phyloP scores from a whole-genome alignment of 805 yeast species.

The Candida michaelii region DNA sequence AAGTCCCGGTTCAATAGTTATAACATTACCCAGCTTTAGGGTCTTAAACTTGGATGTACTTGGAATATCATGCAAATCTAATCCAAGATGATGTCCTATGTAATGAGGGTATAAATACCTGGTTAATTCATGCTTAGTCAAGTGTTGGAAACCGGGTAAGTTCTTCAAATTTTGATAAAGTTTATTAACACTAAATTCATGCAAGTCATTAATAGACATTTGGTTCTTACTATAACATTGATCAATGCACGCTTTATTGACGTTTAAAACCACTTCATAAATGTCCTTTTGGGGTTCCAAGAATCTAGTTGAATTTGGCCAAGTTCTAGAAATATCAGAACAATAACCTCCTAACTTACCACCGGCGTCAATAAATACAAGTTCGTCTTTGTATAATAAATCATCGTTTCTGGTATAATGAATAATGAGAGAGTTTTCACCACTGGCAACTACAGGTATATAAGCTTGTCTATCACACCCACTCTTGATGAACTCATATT shows the following conservation, averaged over 20 bases:
- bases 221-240: constrained; percentile 56
- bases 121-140: constrained; percentile 53
- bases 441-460: constrained; percentile 95
- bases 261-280: constrained; percentile 84
- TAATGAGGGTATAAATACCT: constrained; percentile 80
- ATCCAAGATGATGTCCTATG: constrained; percentile 92
- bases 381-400: constrained; percentile 67
- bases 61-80: constrained; percentile 87
- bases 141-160: constrained; percentile 59
- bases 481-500: constrained; percentile 76
- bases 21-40: constrained; percentile 70
- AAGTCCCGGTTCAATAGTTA: constrained; percentile 95
- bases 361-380: constrained; percentile 93
- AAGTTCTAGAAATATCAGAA: constrained; percentile 92
- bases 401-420: constrained; percentile 95
- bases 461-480: constrained; percentile 92
- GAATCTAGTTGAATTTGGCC: constrained; percentile 85
- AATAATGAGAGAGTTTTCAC: constrained; percentile 82
- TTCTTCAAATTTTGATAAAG: constrained; percentile 67
- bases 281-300: constrained; percentile 78
- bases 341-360: constrained; percentile 93
- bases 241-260: constrained; percentile 75
- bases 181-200: constrained; percentile 59
- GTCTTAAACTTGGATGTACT: constrained; percentile 53
- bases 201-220: constrained; percentile 70